Evolutionary conservation across 441 rosid species (phyloP).

Genomic region (Cnidoscolus chayamansa): DNA sequence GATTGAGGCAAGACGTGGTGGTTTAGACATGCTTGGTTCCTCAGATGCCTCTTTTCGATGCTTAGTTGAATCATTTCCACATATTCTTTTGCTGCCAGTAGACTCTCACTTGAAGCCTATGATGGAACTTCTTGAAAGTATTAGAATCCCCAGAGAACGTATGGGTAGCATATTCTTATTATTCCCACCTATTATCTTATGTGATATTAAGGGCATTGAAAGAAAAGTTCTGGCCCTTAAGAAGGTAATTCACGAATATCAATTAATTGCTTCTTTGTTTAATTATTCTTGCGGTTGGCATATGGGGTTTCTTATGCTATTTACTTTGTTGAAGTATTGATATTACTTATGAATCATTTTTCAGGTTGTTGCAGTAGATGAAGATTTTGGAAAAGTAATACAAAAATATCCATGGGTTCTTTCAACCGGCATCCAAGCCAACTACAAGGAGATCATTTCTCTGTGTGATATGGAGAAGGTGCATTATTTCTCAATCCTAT

Average conservation of each 20-base stretch:
- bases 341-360: conserved; percentile 18
- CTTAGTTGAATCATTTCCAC: conserved; percentile 82
- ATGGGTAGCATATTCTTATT: conserved; percentile 51
- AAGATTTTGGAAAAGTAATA: conserved; percentile 56
- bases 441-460: conserved; percentile 50
- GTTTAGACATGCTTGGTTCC: conserved; percentile 61
- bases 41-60: conserved; percentile 54
- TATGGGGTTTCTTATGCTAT: conserved; percentile 15
- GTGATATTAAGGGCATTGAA: conserved; percentile 37
- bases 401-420: conserved; percentile 85
- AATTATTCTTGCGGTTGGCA: background rate
- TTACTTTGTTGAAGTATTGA: conserved; percentile 20
- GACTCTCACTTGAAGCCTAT: conserved; percentile 59
- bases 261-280: background rate
- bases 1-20: conserved; percentile 97
- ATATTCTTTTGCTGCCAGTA: conserved; percentile 54
- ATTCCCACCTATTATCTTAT: conserved; percentile 63
- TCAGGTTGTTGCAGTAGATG: conserved; percentile 46
- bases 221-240: conserved; percentile 41
- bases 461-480: conserved; percentile 63
- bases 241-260: conserved; percentile 38
- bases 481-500: conserved; percentile 8
- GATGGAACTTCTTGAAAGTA: conserved; percentile 48
- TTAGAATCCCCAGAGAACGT: conserved; percentile 47
- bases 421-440: conserved; percentile 58